A percentile compares a stretch with the other conserved stretches of the same genome.
Evolutionary conservation across 306 rosid species (phyloP).

Genomic region (Prunus campanulata): DNA sequence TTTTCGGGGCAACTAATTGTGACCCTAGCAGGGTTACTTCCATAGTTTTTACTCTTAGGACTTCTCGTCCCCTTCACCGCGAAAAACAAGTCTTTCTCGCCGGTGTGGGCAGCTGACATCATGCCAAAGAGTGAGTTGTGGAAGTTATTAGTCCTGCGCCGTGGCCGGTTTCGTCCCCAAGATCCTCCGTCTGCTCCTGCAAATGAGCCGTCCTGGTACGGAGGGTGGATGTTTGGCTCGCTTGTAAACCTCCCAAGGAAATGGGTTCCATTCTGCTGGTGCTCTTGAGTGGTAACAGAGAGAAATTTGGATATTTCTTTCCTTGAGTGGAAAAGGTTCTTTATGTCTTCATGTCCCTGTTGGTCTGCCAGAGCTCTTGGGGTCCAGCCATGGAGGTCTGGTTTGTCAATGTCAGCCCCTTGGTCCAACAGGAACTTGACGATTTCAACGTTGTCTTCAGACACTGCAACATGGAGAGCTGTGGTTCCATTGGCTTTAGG

Average conservation of each 20-base stretch:
- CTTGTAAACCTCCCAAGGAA: constrained; percentile 66
- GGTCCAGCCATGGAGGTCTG: constrained; percentile 66
- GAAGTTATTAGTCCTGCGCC: constrained; percentile 63
- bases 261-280: constrained; percentile 19
- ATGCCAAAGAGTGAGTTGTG: constrained; percentile 80
- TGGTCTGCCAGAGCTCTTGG: constrained; percentile 80
- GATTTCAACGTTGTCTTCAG: constrained; percentile 57
- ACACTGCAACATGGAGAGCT: constrained; percentile 78
- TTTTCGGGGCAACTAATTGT: constrained; percentile 68
- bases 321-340: constrained; percentile 44
- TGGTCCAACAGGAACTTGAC: constrained; percentile 59
- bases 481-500: constrained; percentile 48
- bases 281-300: constrained; percentile 40
- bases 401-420: constrained; percentile 64
- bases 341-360: constrained; percentile 70
- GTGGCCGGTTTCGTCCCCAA: constrained; percentile 45
- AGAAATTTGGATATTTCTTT: constrained; percentile 35
- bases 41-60: constrained; percentile 14
- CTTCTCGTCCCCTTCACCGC: constrained; percentile 19
- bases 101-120: constrained; percentile 61
- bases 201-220: constrained; percentile 38
- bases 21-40: constrained; percentile 42
- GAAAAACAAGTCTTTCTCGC: constrained; percentile 42
- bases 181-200: constrained; percentile 38
- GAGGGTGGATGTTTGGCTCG: constrained; percentile 63